These are phyloP conservation scores for Leucogyrophana mollusca DNA, from an alignment of 768 basidiomycete species.

Conservation along the genomic window DNA sequence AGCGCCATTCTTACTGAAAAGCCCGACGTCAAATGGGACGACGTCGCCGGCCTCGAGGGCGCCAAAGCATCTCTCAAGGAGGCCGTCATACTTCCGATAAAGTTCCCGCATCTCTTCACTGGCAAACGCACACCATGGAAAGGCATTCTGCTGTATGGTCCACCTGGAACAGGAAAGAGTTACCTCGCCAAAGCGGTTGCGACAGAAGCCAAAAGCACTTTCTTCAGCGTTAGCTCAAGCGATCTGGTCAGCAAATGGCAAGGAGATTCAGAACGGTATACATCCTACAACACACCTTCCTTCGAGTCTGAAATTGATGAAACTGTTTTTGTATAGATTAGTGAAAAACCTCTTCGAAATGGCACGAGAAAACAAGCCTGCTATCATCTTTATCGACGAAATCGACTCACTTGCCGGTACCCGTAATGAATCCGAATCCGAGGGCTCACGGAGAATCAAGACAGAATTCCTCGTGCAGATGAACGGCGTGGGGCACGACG, in stretches of 20 bases:
- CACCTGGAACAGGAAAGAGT: slow-evolving; percentile 96
- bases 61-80: slow-evolving; percentile 97
- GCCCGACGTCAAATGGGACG: slow-evolving; percentile 97
- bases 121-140: slow-evolving; percentile 98
- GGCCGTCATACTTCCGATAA: slow-evolving; percentile 99
- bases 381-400: slow-evolving; percentile 99
- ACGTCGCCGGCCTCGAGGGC: slow-evolving; percentile 93
- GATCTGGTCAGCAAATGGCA: slow-evolving; percentile 99
- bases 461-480: slow-evolving; percentile 98
- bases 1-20: slow-evolving; percentile 90
- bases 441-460: slow-evolving; percentile 96
- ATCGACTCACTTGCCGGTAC: slow-evolving; percentile 95
- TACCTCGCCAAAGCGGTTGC: slow-evolving; percentile 98
- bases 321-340: slow-evolving; percentile 46
- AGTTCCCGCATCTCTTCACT: slow-evolving; percentile 97
- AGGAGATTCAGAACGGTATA: slow-evolving; percentile 92
- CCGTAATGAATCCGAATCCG: slow-evolving; percentile 94
- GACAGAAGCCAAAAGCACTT: slow-evolving; percentile 98
- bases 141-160: slow-evolving; percentile 94
- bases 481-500: slow-evolving; percentile 98
- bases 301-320: not conserved
- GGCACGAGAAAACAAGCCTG: slow-evolving; percentile 93
- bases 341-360: slow-evolving; percentile 96
- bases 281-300: slow-evolving; percentile 20
- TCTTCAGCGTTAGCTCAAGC: slow-evolving; percentile 93